Evolutionary conservation across 139 green algal species (phyloP), one percentile per base, ranked within the genome.

Genomic region (Chlorella sp.): DNA sequence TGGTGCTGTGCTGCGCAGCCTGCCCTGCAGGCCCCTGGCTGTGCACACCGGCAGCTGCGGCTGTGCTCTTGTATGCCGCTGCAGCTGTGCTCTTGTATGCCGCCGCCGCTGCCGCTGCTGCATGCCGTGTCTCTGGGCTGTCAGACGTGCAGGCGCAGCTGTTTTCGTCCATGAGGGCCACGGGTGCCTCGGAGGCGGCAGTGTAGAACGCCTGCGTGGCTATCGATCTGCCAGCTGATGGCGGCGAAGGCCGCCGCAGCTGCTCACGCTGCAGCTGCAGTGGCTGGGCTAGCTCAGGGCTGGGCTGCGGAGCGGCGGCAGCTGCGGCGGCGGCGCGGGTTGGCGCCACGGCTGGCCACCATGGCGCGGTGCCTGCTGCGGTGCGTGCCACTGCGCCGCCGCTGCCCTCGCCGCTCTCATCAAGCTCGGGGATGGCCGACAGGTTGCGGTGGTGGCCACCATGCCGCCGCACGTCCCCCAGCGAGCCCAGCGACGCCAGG

Each of bases 141-240:
- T 44, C 70, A 38, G 41, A 20, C 41, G 26, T 76, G 41, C 51
- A 44, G 24, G 34, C 38, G 43, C 38, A 54, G 69, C 70, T 76
- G 41, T 76, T 76, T 26, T 76, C 70, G 26, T 56, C 41, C 30
- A 41, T 8, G 26, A 76, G 70, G 51, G 51, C 13, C 51, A 60
- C 13, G 51, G 51, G 51, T 24, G 51, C 51, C 70, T 76, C 70
- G 1, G 70, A 76, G 28, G 70, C 41, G 8, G 70, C 70, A 2
- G 70, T 56, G 70, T 76, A 44, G 41, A 76, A 76, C 70, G 41
- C 70, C 70, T 76, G 70, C 51, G 70, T 76, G 70, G 38, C 41
- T 11, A 51, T 20, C 22, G 38, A 51, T 1, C 41, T 56, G 28
- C 34, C 70, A 26, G 3, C 9, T 16, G 41, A 76, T 1, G 38